These are phyloP conservation scores for Penicillium sp. DNA, from an alignment of 2,329 filamentous ascomycete species.

Conservation along the genomic window DNA sequence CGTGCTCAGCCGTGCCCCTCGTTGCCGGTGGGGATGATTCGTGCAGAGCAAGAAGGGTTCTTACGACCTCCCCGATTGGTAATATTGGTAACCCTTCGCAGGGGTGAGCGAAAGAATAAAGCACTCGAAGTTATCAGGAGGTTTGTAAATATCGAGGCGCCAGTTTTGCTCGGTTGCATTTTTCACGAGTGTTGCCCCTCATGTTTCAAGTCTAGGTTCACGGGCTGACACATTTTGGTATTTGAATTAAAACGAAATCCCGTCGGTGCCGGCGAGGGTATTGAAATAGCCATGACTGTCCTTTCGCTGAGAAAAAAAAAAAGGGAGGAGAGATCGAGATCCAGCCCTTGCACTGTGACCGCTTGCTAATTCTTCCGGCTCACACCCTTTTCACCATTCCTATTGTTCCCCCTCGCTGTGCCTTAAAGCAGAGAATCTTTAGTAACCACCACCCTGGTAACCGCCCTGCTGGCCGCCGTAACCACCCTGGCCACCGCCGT, in stretches of 20 bases:
- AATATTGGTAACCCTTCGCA: not conserved
- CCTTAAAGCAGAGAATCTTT: not conserved
- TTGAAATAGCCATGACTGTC: not conserved
- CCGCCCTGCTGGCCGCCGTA: not conserved
- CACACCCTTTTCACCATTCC: not conserved
- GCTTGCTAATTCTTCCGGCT: not conserved
- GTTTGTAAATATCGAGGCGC: not conserved
- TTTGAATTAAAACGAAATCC: not conserved
- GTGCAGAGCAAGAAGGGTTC: not conserved
- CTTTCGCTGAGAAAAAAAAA: not conserved
- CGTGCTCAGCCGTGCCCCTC: not conserved
- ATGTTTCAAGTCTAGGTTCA: not conserved
- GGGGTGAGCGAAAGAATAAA: too few relatives aligned
- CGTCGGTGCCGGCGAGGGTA: not conserved
- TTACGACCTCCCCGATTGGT: not conserved
- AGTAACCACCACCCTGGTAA: not conserved
- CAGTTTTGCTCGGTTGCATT: not conserved
- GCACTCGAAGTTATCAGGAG: not conserved
- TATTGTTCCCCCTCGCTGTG: not conserved
- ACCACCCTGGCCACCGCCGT: not conserved
- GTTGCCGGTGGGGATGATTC: not conserved
- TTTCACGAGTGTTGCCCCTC: not conserved
- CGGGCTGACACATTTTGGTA: not conserved
- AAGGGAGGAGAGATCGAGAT: not conserved
- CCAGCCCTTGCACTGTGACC: not conserved